phyloP scores from a whole-genome alignment of 305 asterid genomes.

The Solanum hybrid region DNA sequence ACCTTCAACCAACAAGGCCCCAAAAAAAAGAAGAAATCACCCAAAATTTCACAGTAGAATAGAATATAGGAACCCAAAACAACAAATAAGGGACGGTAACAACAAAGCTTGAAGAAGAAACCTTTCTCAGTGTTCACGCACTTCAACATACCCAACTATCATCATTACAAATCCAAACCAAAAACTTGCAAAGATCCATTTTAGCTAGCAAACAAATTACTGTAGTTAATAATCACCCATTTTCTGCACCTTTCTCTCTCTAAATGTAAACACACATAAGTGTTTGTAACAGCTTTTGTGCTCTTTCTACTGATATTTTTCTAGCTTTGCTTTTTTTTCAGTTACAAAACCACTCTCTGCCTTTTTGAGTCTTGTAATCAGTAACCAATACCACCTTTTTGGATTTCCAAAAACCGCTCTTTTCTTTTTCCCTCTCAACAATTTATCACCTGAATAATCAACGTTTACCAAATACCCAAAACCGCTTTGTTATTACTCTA shows the following conservation, averaged over 20 bases:
- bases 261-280: slow-evolving; percentile 10
- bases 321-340: slow-evolving; percentile 45
- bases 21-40: background rate
- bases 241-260: slow-evolving; percentile 10
- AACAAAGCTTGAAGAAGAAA: slow-evolving; percentile 18
- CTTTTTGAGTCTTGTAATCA: slow-evolving; percentile 32
- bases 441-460: slow-evolving; percentile 15
- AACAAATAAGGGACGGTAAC: background rate
- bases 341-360: slow-evolving; percentile 61
- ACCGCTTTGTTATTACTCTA: background rate
- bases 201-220: slow-evolving; percentile 22
- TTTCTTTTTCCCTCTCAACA: background rate
- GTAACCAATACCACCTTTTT: slow-evolving; percentile 17
- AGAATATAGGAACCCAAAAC: slow-evolving; percentile 1
- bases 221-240: slow-evolving; percentile 7
- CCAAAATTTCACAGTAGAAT: slow-evolving; percentile 6
- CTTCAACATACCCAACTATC: slow-evolving; percentile 33
- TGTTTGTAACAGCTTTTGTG: slow-evolving; percentile 17
- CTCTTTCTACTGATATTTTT: slow-evolving; percentile 3
- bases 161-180: slow-evolving; percentile 26
- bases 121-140: slow-evolving; percentile 19
- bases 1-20: slow-evolving; percentile 23
- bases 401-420: slow-evolving; percentile 9
- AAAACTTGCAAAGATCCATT: slow-evolving; percentile 22
- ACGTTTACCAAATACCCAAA: slow-evolving; percentile 32